Percentiles rank a stretch among this genome's conserved stretches.
Conservation (phyloP, 2,329 filamentous ascomycete genomes). For the Drechslerella coelobrocha region DNA sequence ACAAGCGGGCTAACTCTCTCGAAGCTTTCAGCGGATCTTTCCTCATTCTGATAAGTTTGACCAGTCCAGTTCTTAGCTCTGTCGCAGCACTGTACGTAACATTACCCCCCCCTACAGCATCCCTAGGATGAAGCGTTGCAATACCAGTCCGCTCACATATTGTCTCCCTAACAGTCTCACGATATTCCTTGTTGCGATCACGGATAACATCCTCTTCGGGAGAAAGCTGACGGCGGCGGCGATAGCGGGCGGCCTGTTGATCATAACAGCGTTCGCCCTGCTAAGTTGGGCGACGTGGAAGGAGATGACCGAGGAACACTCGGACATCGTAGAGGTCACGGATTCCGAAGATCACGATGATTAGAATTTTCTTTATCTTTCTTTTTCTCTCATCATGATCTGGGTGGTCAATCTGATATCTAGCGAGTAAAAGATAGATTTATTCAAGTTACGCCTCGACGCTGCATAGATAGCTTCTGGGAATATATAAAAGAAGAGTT, state of each 20-base stretch:
- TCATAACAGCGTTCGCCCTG: constrained; percentile 85
- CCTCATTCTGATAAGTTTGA: constrained; percentile 88
- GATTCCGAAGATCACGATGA: constrained; percentile 38
- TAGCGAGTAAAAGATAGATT: neutral
- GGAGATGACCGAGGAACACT: constrained; percentile 86
- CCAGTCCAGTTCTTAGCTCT: constrained; percentile 87
- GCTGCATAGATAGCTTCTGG: neutral
- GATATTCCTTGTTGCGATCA: constrained; percentile 93
- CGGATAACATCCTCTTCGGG: constrained; percentile 86
- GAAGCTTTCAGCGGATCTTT: constrained; percentile 86
- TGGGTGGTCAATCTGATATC: constrained; percentile 5
- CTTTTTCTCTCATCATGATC: neutral
- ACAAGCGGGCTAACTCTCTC: constrained; percentile 26
- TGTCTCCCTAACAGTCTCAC: constrained; percentile 65
- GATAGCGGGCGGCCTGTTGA: constrained; percentile 81
- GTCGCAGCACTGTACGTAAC: constrained; percentile 74
- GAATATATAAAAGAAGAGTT: too few species aligned
- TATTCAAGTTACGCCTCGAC: neutral
- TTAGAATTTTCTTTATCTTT: neutral
- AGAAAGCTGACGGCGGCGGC: constrained; percentile 76
- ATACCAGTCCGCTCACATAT: neutral
- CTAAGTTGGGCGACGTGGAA: constrained; percentile 89
- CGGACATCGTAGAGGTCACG: constrained; percentile 62
- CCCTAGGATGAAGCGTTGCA: neutral
- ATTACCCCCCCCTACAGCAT: neutral